Evolutionary conservation across 441 rosid species (phyloP), one percentile per base, ranked within the genome.

Genomic region (Rhodomyrtus psidioides): DNA sequence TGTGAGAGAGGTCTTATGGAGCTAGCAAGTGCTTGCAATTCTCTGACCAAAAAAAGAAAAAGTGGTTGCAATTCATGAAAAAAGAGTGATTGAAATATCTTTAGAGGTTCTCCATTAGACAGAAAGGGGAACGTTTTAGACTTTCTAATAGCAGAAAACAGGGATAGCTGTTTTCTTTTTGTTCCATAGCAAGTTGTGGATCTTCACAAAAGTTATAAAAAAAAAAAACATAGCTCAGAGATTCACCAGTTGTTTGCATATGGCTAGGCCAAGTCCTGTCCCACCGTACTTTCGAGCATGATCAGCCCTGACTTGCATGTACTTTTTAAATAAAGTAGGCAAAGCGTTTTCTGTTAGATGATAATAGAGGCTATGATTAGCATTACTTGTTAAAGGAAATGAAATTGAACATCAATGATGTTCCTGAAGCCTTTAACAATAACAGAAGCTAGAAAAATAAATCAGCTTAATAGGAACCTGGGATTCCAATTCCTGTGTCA

Each of bases 251-350:
- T 97, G 98, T 91, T 96, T 97, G 93, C 99, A 97, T 86, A 97
- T 97, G 83, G 98, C 98, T 24, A 97, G 98, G 84, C 99, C 99
- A n/a, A 96, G 92, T 87, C 99, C 99, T 10, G 99, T 97, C 84
- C 99, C 99, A 42, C 99, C 98, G 82, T 97, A 97, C 87, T 96
- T 96, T 19, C 98, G 94, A 28, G 99, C 97, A 90, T 95, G 97
- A 92, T 95, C 98, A 2, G 99, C 93, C 9, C 99, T 94, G 82
- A 93, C 99, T 96, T 96, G 99, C 99, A 96, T 95, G 89, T 97
- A 97, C 90, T 91, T 93, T 87, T 95, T 95, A 84, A 97, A 96
- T 56, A 96, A 89, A 85, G 94, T 91, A 34, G 99, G 99, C 79
- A 95, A 82, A 49, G 97, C 99, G 81, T 94, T 95, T 91, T 96